These are phyloP conservation scores for Barnettozyma vustinii DNA, from an alignment of 805 yeast species.

Conservation along the genomic window DNA sequence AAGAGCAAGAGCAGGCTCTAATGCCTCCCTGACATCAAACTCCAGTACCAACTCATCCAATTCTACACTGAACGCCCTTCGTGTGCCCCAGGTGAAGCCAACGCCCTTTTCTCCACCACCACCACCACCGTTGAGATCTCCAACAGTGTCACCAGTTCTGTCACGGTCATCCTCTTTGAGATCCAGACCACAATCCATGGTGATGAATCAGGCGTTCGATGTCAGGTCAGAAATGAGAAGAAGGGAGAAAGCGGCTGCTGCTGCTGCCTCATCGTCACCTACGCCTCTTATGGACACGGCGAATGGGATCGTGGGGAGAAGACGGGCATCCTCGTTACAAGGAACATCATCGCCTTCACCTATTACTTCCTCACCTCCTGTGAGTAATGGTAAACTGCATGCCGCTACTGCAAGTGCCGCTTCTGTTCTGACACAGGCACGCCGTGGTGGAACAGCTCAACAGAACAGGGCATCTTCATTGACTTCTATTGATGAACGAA, in stretches of 20 bases:
- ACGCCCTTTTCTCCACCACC: constrained; percentile 5
- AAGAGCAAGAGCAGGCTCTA: constrained; percentile 2
- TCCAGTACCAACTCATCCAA: constrained; percentile 4
- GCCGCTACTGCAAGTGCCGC: constrained; percentile 22
- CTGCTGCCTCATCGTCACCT: constrained; percentile 2
- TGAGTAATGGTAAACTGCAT: background rate
- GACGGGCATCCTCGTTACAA: background rate
- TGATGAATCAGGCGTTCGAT: constrained; percentile 24
- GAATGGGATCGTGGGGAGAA: background rate
- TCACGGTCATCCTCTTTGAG: constrained; percentile 19
- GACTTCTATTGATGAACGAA: constrained; percentile 11
- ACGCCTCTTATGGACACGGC: constrained; percentile 5
- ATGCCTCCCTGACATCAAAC: constrained; percentile 2
- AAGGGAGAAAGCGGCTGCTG: constrained; percentile 17
- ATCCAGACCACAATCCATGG: constrained; percentile 20
- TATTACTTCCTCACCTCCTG: background rate
- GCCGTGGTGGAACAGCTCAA: constrained; percentile 1
- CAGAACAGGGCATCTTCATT: constrained; percentile 20
- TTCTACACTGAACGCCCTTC: background rate
- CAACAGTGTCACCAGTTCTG: constrained; percentile 8
- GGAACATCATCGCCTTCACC: constrained; percentile 10
- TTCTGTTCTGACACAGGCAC: background rate
- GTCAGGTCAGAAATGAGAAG: constrained; percentile 24
- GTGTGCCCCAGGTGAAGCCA: background rate
- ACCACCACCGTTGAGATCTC: constrained; percentile 7